Percentiles rank a stretch among this genome's conserved stretches.
These are phyloP conservation scores for Fragaria nilgerrensis DNA, from an alignment of 306 rosid genomes.

Conservation along the genomic window DNA sequence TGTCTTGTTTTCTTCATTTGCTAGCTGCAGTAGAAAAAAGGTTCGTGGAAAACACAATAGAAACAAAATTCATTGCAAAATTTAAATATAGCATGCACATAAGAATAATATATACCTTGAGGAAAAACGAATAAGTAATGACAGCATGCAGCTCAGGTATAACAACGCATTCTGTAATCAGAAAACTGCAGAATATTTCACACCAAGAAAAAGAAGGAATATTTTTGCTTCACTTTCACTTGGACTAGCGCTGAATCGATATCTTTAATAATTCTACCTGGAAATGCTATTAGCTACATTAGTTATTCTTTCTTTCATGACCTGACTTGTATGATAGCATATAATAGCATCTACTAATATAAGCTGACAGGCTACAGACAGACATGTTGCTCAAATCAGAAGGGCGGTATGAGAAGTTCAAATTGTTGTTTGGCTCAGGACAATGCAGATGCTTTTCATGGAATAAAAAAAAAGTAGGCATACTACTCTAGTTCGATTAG, in stretches of 20 bases:
- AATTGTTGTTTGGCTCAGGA: background rate
- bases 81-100: background rate
- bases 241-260: background rate
- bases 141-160: background rate
- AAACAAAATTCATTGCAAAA: background rate
- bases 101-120: no score
- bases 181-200: background rate
- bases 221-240: background rate
- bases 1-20: slow-evolving; percentile 10
- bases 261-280: background rate
- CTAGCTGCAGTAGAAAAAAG: background rate
- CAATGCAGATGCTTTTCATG: background rate
- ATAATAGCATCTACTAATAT: background rate
- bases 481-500: background rate
- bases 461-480: background rate
- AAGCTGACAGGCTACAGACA: background rate
- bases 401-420: background rate
- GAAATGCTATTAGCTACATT: background rate
- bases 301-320: background rate
- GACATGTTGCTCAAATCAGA: background rate
- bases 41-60: background rate
- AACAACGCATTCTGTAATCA: background rate
- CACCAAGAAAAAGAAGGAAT: slow-evolving; percentile 4
- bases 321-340: background rate
- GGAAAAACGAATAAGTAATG: background rate